Base-by-base conservation (phyloP, 441 rosid genomes). In the Bruguiera hainesii region DNA sequence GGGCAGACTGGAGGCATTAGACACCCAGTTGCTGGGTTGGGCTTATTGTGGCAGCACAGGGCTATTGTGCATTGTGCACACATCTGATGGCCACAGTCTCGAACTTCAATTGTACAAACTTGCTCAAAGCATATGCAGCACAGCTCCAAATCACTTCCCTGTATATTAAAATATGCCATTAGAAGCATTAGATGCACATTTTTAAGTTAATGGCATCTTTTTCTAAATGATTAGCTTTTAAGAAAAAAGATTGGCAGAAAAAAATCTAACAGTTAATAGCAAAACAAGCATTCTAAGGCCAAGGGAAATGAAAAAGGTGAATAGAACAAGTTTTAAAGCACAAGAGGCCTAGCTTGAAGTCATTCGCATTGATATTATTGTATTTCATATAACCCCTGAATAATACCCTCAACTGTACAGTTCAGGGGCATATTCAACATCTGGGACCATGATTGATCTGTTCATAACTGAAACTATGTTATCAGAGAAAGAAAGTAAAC, bases 61-160 rank as follows among this genome's bases (percentile, higher is more conserved):
- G 99, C 94, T 23, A 92, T 82, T 0, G 91, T 90, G 87, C 98
- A 92, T 50, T 86, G 94, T 59, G 99, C 98, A 67, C 99, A 95
- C 98, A 95, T 90, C 73, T 85, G 99, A 74, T 95, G 98, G 63
- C 98, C 88, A 28, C 99, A 95, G 71, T 79, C 80, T 72, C 89
- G 88, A 20, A 95, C 98, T 82, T 92, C 98, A 26, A 95, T 95
- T 6, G 97, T 87, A 72, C 99, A 95, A 16, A 82, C 82, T 61
- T 89, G 97, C 81, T 95, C 99, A 56, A 95, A 95, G 82, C 99
- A 95, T 77, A 95, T 95, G 77, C 95, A 90, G 78, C 99, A 95
- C 60, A 92, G 66, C 62, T 95, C 96, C 0, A 84, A 64, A 68
- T 95, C 98, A 30, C 93, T 90, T 35, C 61, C 84, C 98, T 95